Base-by-base conservation (phyloP, 2,329 filamentous ascomycete genomes). In the Penicillium sp. region DNA sequence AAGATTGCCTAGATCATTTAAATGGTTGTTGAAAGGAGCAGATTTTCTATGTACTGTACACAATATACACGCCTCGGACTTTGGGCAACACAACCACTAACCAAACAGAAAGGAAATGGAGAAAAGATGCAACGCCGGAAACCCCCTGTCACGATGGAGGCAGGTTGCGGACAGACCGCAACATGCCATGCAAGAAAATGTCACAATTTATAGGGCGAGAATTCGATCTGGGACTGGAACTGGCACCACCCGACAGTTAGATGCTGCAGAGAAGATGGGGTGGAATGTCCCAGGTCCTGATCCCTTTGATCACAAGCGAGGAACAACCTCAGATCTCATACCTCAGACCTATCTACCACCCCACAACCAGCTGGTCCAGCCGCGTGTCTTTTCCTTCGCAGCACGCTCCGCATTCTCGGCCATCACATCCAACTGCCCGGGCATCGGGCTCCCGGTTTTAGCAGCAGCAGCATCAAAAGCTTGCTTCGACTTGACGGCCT, bases 311-410 rank as follows among this genome's bases (percentile, higher is more conserved):
- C 11, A n/a, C 18, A 23, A 27, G 29, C 23, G 35, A 40, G 42
- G 8, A 8, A 34, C 7, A n/a, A 22, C 11, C 10, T 9, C 20
- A 28, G 26, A 29, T 26, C 24, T 26, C 34, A 14, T n/a, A 22
- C 11, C 10, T 9, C 20, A 28, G 26, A 29, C 28, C 24, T 26
- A 14, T 51, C 51, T 60, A 70, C 54, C 67, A 64, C 24, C 68
- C 65, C 20, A 63, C 45, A 70, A 50, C 68, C 69, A 70, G 51
- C 65, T 64, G 42, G 57, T 66, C 69, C 69, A 71, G 52, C 69
- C 62, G 52, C 60, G 61, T 36, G 64, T 56, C 39, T 59, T 63
- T 42, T 65, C 57, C 56, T 70, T 71, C 20, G 61, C 60, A 42
- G 62, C 64, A 1, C 49, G 49, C 42, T 68, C 67, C n/a, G 57